Evolutionary conservation across 73 alveolate genomes (phyloP).

Genomic region (Vitrella brassicaformis): DNA sequence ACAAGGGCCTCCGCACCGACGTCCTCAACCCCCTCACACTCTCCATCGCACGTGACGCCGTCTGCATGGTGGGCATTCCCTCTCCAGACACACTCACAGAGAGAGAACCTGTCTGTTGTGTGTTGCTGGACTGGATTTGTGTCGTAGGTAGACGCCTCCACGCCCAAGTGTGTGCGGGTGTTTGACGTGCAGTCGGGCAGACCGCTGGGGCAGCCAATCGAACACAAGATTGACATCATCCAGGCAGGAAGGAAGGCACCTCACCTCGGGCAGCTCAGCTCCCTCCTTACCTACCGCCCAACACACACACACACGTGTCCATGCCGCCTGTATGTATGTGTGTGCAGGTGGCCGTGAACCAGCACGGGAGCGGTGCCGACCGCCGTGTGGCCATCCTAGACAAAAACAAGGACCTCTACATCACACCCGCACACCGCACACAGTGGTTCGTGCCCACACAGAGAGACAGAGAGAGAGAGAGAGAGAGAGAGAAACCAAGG

Average conservation of each 20-base stretch:
- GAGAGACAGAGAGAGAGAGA: too few relatives aligned
- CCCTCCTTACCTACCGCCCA: too few relatives aligned
- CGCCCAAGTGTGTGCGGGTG: not conserved
- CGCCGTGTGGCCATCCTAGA: slow-evolving; percentile 88
- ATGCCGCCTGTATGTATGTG: not conserved
- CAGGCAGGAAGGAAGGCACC: too few relatives aligned
- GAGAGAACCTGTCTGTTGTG: too few relatives aligned
- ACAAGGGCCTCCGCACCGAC: slow-evolving; percentile 69
- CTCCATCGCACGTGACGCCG: slow-evolving; percentile 49
- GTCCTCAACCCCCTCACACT: slow-evolving; percentile 59
- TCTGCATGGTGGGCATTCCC: not conserved
- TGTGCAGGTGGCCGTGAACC: slow-evolving; percentile 57
- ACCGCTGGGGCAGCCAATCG: slow-evolving; percentile 21
- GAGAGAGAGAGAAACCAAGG: too few relatives aligned
- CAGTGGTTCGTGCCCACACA: too few relatives aligned
- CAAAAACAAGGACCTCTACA: slow-evolving; percentile 83
- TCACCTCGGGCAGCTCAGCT: too few relatives aligned
- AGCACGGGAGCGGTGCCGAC: slow-evolving; percentile 64
- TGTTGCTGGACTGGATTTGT: too few relatives aligned
- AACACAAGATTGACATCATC: slow-evolving; percentile 36
- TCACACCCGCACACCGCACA: slow-evolving; percentile 80
- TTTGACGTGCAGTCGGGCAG: slow-evolving; percentile 31
- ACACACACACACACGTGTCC: too few relatives aligned
- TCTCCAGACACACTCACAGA: not conserved
- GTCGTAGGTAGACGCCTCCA: not conserved